Base-by-base conservation (phyloP, 1,284 basidiomycete genomes). In the Vanrija sp. region DNA sequence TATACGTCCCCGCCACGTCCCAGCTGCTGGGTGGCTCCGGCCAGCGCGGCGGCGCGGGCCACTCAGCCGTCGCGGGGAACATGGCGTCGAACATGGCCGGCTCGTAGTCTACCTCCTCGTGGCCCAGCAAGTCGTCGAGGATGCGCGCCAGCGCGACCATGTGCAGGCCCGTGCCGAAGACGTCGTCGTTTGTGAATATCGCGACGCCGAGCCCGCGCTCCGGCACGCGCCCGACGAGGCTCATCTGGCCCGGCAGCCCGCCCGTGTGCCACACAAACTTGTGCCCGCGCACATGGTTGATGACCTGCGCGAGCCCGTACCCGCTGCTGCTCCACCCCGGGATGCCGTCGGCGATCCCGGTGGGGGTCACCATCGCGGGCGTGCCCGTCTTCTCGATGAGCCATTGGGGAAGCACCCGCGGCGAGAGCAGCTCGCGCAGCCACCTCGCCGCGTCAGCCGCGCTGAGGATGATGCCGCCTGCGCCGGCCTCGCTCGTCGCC, bases 351-450 rank as follows among this genome's bases (percentile, higher is more conserved):
- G 39, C 31, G 9, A 27, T 2, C 8, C 16, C n/a, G 22, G 12
- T 8, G 20, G 41, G 47, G 10, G 20, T 23, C 36, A 38, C 22
- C 24, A 44, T 47, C 15, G 49, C 31, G 3, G 55, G 47, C 12
- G 20, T 37, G 3, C 44, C 47, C 3, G 42, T 19, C 25, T 39
- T 43, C 7, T 15, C n/a, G 37, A 72, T 46, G 14, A 63, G 16
- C 2, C 49, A 43, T 1, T 39, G 38, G 0, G 68, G 63, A 36
- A 72, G 45, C 49, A 64, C 41, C 3, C 43, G 50, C 24, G 60
- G 62, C 37, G 57, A 27, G 4, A 72, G 55, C 1, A 69, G 57
- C 45, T 66, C 63, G 41, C 64, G 54, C 1, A 70, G 46, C 69
- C 68, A 67, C 27, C 38, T 55, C 1, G 57, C 67, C 56, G 67